Conservation (phyloP, 306 rosid genomes). For the Vigna hirtella region DNA sequence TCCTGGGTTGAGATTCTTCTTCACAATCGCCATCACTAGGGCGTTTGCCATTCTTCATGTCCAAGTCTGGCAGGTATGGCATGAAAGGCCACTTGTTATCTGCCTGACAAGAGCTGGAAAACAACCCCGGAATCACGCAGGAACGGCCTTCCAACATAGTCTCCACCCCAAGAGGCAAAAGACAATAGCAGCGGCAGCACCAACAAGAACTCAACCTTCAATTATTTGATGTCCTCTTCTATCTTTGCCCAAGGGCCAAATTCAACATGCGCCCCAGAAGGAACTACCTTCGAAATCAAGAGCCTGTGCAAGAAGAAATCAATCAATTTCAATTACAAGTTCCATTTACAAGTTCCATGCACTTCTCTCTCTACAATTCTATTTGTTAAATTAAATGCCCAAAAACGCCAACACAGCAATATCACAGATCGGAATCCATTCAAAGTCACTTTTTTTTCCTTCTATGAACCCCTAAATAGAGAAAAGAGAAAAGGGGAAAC, state of each 20-base stretch:
- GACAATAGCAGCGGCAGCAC: conserved; percentile 25
- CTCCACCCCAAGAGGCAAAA: conserved; percentile 44
- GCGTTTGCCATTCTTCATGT: conserved; percentile 59
- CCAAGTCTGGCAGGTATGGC: conserved; percentile 57
- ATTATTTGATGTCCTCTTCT: conserved; percentile 48
- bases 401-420: conserved; percentile 11
- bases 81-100: conserved; percentile 69
- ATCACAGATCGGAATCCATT: conserved; percentile 53
- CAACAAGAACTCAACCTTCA: conserved; percentile 39
- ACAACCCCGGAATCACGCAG: conserved; percentile 68
- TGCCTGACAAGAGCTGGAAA: conserved; percentile 66
- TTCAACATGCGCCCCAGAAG: conserved; percentile 47
- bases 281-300: conserved; percentile 47
- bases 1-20: conserved; percentile 53
- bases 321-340: conserved; percentile 38
- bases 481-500: conserved; percentile 35
- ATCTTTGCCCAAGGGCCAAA: conserved; percentile 36
- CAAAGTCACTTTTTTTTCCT: conserved; percentile 23
- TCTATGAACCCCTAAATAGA: not conserved
- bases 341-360: conserved; percentile 8
- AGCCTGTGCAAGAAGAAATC: conserved; percentile 53
- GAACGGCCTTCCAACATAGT: conserved; percentile 84
- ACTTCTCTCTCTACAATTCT: conserved; percentile 2
- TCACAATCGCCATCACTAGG: conserved; percentile 46
- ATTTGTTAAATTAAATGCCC: conserved; percentile 10